Percentiles rank a stretch among this genome's conserved stretches.
These are phyloP conservation scores for Penicillium nucicola DNA, from an alignment of 495 filamentous ascomycete genomes.

Conservation along the genomic window DNA sequence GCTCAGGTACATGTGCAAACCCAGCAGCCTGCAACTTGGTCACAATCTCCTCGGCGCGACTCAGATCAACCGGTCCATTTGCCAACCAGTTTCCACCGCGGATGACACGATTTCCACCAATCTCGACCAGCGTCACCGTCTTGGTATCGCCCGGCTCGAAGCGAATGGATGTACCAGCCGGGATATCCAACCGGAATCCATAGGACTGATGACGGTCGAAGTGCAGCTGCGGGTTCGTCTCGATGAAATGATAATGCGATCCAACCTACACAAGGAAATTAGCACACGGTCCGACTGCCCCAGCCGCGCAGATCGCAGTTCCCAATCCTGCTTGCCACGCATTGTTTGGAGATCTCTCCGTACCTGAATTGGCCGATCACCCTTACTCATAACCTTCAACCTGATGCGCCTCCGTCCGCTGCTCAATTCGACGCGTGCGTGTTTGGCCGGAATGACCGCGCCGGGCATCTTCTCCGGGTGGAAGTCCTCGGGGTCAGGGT, in stretches of 20 bases:
- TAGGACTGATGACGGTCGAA: conserved; percentile 87
- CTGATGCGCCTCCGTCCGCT: conserved; percentile 69
- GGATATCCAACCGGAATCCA: conserved; percentile 84
- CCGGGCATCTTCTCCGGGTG: conserved; percentile 69
- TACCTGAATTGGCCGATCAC: conserved; percentile 89
- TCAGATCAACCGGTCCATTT: conserved; percentile 63
- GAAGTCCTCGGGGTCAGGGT: conserved; percentile 58
- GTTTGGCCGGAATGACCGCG: conserved; percentile 70
- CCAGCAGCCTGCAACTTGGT: conserved; percentile 61
- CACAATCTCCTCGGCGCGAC: conserved; percentile 61
- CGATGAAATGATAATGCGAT: conserved; percentile 95
- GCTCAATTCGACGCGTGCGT: conserved; percentile 62
- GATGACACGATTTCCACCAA: conserved; percentile 80
- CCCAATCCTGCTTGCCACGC: not conserved
- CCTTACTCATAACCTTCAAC: conserved; percentile 78
- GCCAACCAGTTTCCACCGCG: conserved; percentile 80
- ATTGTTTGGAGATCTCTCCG: not conserved
- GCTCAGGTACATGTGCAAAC: conserved; percentile 74
- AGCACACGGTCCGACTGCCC: not conserved
- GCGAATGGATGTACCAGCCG: conserved; percentile 87
- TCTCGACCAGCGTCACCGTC: conserved; percentile 91
- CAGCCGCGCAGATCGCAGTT: too few species aligned
- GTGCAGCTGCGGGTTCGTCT: conserved; percentile 84
- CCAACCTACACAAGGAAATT: conserved; percentile 58
- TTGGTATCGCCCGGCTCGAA: conserved; percentile 95